Conservation (phyloP, 73 alveolate species). For the Paramecium caudatum region DNA sequence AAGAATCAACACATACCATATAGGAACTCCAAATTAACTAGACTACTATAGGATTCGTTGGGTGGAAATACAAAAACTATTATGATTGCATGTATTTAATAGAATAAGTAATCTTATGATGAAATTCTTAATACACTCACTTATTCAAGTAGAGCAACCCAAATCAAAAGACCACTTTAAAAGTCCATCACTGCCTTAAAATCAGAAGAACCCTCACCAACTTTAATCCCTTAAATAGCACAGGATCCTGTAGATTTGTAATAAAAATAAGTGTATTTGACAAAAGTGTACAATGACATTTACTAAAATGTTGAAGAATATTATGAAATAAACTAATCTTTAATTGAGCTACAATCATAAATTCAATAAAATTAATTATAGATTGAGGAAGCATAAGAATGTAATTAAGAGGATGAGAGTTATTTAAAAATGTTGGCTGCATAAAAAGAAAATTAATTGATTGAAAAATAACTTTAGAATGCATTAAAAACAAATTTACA, state of each 20-base stretch:
- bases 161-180: constrained; percentile 87
- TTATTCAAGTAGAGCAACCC: constrained; percentile 96
- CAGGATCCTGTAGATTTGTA: not conserved
- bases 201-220: constrained; percentile 3
- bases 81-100: constrained; percentile 95
- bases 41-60: constrained; percentile 92
- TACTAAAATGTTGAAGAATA: constrained; percentile 48
- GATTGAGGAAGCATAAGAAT: constrained; percentile 19
- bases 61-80: constrained; percentile 98
- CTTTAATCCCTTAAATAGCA: not conserved
- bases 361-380: not conserved
- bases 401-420: constrained; percentile 4
- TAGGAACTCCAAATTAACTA: constrained; percentile 94
- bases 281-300: constrained; percentile 40
- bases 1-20: constrained; percentile 91
- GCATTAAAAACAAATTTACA: constrained; percentile 34
- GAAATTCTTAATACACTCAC: constrained; percentile 95
- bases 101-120: constrained; percentile 86
- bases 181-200: constrained; percentile 50
- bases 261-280: not conserved
- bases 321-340: constrained; percentile 39
- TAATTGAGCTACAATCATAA: not conserved
- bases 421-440: not conserved
- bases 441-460: constrained; percentile 32
- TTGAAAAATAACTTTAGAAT: constrained; percentile 26